phyloP scores from a whole-genome alignment of 305 asterid genomes.

The Euphrasia arctica region DNA sequence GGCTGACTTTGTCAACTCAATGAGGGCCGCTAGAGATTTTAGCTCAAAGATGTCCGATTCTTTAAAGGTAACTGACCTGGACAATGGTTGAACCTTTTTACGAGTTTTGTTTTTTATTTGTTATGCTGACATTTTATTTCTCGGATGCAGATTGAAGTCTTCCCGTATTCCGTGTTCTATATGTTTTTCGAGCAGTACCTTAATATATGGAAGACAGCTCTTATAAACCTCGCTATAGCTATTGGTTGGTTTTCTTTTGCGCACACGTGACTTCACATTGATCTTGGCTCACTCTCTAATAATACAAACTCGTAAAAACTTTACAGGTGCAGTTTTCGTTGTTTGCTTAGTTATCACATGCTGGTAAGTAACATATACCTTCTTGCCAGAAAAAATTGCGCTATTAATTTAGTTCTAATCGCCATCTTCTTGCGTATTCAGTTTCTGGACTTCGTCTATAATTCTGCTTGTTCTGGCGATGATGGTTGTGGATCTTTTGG shows the following conservation, averaged over 20 bases:
- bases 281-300: background rate
- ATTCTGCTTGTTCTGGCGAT: slow-evolving; percentile 81
- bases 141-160: slow-evolving; percentile 76
- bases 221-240: slow-evolving; percentile 86
- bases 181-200: slow-evolving; percentile 97
- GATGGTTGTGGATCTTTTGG: slow-evolving; percentile 96
- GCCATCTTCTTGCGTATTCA: slow-evolving; percentile 29
- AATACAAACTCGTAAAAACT: slow-evolving; percentile 11
- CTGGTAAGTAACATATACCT: slow-evolving; percentile 49
- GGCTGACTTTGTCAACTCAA: slow-evolving; percentile 87
- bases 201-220: slow-evolving; percentile 87
- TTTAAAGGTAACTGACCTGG: slow-evolving; percentile 52
- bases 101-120: background rate
- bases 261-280: background rate
- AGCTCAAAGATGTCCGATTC: slow-evolving; percentile 77
- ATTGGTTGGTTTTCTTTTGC: slow-evolving; percentile 53
- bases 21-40: slow-evolving; percentile 96
- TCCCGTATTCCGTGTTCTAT: slow-evolving; percentile 90
- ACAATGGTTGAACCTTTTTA: background rate
- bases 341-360: slow-evolving; percentile 92
- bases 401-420: slow-evolving; percentile 1
- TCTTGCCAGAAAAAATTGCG: slow-evolving; percentile 15
- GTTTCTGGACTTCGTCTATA: slow-evolving; percentile 97
- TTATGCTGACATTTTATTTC: slow-evolving; percentile 25
- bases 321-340: slow-evolving; percentile 84